Evolutionary conservation across 2,329 filamentous ascomycete genomes (phyloP).

Genomic region (Alternaria burnsii): DNA sequence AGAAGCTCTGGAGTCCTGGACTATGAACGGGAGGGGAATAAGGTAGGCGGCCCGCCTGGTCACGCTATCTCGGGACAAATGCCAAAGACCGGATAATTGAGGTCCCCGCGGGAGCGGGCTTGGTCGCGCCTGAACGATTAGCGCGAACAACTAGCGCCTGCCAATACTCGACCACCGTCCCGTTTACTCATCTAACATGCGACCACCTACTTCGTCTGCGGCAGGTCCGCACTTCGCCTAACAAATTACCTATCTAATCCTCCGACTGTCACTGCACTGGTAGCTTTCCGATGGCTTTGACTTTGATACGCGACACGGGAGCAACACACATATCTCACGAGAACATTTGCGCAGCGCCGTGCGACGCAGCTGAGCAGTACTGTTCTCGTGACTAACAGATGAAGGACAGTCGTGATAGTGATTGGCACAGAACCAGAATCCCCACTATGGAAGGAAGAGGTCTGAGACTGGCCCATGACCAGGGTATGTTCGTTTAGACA

Average conservation of each 20-base stretch:
- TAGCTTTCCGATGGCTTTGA: not conserved
- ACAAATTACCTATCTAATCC: not conserved
- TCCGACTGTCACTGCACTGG: not conserved
- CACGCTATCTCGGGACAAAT: conserved; percentile 8
- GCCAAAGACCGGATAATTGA: conserved; percentile 9
- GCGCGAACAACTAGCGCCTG: conserved; percentile 7
- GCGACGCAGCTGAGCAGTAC: not conserved
- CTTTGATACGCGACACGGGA: not conserved
- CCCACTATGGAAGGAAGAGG: not conserved
- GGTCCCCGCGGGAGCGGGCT: conserved; percentile 10
- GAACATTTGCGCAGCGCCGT: not conserved
- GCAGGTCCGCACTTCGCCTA: conserved; percentile 5
- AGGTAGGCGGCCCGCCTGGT: conserved; percentile 9
- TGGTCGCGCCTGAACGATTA: not conserved
- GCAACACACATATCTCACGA: not conserved
- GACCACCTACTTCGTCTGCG: conserved; percentile 5
- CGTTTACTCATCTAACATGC: conserved; percentile 6
- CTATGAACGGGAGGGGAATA: conserved; percentile 9
- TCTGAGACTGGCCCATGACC: not conserved
- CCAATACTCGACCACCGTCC: conserved; percentile 1
- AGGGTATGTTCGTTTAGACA: not conserved
- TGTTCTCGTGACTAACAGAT: not conserved
- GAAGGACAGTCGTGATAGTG: not conserved
- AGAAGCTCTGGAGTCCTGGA: not conserved
- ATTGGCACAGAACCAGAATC: not conserved